Evolutionary conservation across 2,329 filamentous ascomycete species (phyloP), one percentile per base, ranked within the genome.

Genomic region (Aspergillus aculeatinus): DNA sequence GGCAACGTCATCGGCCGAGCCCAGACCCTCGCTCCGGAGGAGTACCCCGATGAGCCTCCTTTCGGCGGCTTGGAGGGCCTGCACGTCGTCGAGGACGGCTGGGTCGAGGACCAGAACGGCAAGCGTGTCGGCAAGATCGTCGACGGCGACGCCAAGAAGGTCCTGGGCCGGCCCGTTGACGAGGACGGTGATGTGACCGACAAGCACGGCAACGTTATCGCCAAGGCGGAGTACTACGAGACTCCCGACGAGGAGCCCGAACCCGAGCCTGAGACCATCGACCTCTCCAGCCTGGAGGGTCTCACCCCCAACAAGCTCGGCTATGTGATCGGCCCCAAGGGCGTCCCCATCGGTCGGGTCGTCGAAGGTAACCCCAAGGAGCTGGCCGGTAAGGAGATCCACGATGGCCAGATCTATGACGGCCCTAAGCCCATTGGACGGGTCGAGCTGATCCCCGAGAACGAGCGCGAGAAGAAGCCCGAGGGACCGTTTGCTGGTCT

Each of bases 1-100:
- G 86, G 86, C 49, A 86, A 87, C 48, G 80, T 89, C 63, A 81
- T 89, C 62, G 87, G 86, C 47, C 83, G 83, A 63, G 84, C 87
- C 63, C 79, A 84, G 62, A 73, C 76, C 0, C 66, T 78, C 3
- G 73, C 76, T 4, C 57, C 74, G 16, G 73, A 77, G 58, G 77
- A 79, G 0, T 65, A 70, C 14, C 74, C 75, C 14, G 68, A 73
- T 3, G 78, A 80, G 60, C 72, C 74, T 6, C 74, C 76, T 7
- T 77, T 83, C 56, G 73, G 80, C 23, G 80, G 79, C 19, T 70
- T 82, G 5, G 74, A 82, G 49, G 76, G 77, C 11, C 79, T 82
- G 27, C 77, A 77, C 33, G 77, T 83, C 49, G 76, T 75, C 42
- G 73, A 81, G 58, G 74, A 81, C 52, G 80, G 81, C 19, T 81